A percentile compares a stretch with the other conserved stretches of the same genome.
phyloP scores from a whole-genome alignment of 345 rosid species.

The Brassica rapa region DNA sequence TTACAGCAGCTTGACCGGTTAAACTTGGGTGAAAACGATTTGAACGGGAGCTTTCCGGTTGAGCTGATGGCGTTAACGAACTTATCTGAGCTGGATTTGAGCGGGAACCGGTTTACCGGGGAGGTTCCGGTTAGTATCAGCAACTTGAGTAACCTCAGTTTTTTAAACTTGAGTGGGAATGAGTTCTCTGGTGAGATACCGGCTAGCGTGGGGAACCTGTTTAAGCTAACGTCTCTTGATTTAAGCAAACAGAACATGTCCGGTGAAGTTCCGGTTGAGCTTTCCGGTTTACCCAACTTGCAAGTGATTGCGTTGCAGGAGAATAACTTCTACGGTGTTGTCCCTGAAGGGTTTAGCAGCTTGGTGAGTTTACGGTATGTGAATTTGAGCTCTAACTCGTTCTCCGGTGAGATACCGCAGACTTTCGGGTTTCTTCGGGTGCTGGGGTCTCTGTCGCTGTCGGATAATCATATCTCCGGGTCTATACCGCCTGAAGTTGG shows the following conservation, averaged over 20 bases:
- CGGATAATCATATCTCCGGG: slow-evolving; percentile 69
- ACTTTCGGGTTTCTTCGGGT: slow-evolving; percentile 77
- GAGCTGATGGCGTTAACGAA: slow-evolving; percentile 58
- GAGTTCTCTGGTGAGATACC: slow-evolving; percentile 61
- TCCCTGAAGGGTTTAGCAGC: slow-evolving; percentile 90
- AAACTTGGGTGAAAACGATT: slow-evolving; percentile 53
- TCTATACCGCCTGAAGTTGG: slow-evolving; percentile 72
- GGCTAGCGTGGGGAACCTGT: slow-evolving; percentile 50
- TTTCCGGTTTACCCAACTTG: slow-evolving; percentile 78
- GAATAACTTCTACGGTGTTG: slow-evolving; percentile 65
- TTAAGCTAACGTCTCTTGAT: slow-evolving; percentile 56
- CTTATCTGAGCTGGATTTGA: slow-evolving; percentile 70
- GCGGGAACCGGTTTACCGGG: slow-evolving; percentile 62
- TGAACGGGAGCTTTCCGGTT: slow-evolving; percentile 66
- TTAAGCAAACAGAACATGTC: slow-evolving; percentile 69
- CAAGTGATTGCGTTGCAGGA: slow-evolving; percentile 87
- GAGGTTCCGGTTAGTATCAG: slow-evolving; percentile 58
- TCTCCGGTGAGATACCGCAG: slow-evolving; percentile 65
- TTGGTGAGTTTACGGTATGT: slow-evolving; percentile 65
- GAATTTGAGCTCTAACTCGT: slow-evolving; percentile 70
- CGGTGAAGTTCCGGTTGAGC: slow-evolving; percentile 71
- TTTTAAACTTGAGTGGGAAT: slow-evolving; percentile 61
- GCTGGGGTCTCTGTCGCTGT: slow-evolving; percentile 65
- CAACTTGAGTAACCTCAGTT: slow-evolving; percentile 48
- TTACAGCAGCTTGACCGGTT: slow-evolving; percentile 56